Conservation (phyloP, 768 basidiomycete genomes). For the Rhizopogon roseolus region DNA sequence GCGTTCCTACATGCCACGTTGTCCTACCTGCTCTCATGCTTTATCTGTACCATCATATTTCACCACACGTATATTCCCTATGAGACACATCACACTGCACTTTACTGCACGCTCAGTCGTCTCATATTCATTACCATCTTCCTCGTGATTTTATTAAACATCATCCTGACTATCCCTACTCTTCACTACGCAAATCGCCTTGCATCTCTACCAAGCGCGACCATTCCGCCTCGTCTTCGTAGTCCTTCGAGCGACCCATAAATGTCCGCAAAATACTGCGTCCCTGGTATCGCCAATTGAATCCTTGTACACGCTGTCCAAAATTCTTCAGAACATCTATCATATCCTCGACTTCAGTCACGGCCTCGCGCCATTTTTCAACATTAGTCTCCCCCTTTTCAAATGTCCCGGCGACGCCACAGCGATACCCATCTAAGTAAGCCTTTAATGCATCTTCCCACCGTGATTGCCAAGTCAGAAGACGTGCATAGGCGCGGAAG, state of each 20-base stretch:
- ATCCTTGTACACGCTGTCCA: constrained; percentile 58
- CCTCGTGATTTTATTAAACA: neutral
- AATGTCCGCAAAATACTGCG: constrained; percentile 86
- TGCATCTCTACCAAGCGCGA: constrained; percentile 56
- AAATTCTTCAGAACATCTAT: constrained; percentile 81
- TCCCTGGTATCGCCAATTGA: constrained; percentile 83
- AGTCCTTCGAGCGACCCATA: constrained; percentile 80
- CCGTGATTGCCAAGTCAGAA: constrained; percentile 66
- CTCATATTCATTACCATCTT: neutral
- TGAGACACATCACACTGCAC: constrained; percentile 1
- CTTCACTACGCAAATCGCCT: constrained; percentile 17
- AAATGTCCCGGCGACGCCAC: constrained; percentile 52
- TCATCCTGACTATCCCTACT: constrained; percentile 5
- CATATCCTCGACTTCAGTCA: constrained; percentile 75
- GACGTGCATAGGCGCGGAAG: constrained; percentile 79
- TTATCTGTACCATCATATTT: neutral
- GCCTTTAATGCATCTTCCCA: constrained; percentile 81
- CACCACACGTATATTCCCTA: neutral
- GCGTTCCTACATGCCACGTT: neutral
- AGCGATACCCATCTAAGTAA: constrained; percentile 81
- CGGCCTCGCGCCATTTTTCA: constrained; percentile 69
- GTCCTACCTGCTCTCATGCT: neutral
- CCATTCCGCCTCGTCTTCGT: constrained; percentile 90
- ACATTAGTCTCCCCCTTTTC: constrained; percentile 66
- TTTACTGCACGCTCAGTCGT: constrained; percentile 12